Evolutionary conservation across 495 filamentous ascomycete genomes (phyloP), one percentile per base, ranked within the genome.

Genomic region (Xylaria curta): DNA sequence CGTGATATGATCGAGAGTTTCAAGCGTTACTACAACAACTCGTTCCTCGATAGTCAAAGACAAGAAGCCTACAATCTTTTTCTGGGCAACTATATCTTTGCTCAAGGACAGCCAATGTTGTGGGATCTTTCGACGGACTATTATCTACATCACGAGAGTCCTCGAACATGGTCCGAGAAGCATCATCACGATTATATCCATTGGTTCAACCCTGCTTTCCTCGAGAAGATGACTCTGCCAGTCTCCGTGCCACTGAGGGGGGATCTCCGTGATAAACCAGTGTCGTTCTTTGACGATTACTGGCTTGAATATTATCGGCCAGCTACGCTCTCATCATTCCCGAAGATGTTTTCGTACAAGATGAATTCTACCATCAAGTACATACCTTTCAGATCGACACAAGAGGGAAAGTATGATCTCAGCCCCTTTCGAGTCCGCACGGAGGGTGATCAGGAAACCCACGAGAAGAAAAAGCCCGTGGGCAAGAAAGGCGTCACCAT

Each of bases 1-100:
- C 88, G 96, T 54, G 96, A 99, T 79, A 99, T 99, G 96, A 93
- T 99, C 12, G 96, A 99, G 81, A 97, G 93, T 80, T 98, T 99
- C 85, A 99, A 98, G 79, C 90, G 96, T 40, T 99, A 98, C 82
- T 99, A 99, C 82, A 97, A 98, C 80, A 99, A 99, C 79, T 97
- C 95, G 0, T 99, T 99, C 81, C 86, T 98, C 10, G 96, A 99
- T 80, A 92, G 92, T 24, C 96, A 98, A 78, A 89, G 96, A 53
- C 96, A 99, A 82, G 96, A 99, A 78, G 96, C 97, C 0, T 98
- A 98, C 79, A 99, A 99, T 71, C 89, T 99, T 26, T 99, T 99
- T 75, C 89, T 99, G 17, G 96, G 96, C 8, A 98, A 98, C 76
- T 99, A 98, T 81, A 96, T 93, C 56, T 98, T 92, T 76, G 83